These are phyloP conservation scores for Nasturtium officinale DNA, from an alignment of 345 rosid genomes.

Conservation along the genomic window DNA sequence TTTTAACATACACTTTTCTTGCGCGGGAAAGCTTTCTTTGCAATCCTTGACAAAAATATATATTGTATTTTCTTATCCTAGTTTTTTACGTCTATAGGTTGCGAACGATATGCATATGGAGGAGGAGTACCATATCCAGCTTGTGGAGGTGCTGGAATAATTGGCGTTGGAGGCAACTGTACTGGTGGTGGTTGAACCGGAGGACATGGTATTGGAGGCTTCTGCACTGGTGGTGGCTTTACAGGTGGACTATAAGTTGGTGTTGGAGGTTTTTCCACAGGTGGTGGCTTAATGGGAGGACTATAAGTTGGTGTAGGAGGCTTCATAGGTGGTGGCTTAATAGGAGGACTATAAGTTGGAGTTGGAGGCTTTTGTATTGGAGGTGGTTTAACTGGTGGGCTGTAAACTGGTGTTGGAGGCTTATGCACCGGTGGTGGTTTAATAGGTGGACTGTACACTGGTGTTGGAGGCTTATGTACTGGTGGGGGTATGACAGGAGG, in stretches of 20 bases:
- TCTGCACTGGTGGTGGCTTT: neutral
- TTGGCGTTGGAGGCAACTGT: constrained; percentile 20
- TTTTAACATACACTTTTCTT: constrained; percentile 21
- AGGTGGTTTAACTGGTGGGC: neutral
- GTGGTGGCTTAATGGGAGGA: neutral
- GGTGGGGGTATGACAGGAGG: neutral
- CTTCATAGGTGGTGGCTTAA: neutral
- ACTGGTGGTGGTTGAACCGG: neutral
- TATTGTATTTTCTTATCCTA: neutral
- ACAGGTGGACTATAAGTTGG: neutral
- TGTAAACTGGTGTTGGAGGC: neutral
- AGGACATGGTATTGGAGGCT: constrained; percentile 23
- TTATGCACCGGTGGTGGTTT: neutral
- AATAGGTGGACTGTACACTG: neutral
- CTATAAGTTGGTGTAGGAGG: neutral
- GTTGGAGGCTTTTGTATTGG: neutral
- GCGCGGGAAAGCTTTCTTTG: constrained; percentile 13
- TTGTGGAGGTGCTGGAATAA: constrained; percentile 30
- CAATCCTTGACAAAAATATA: neutral
- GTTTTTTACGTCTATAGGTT: neutral
- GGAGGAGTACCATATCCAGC: constrained; percentile 36
- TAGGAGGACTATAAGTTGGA: neutral
- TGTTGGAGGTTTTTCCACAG: neutral
- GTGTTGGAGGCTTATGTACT: neutral
- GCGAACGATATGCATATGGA: constrained; percentile 29